Evolutionary conservation across 2,329 filamentous ascomycete species (phyloP), one percentile per base, ranked within the genome.

Genomic region (Aspergillus aculeatinus): DNA sequence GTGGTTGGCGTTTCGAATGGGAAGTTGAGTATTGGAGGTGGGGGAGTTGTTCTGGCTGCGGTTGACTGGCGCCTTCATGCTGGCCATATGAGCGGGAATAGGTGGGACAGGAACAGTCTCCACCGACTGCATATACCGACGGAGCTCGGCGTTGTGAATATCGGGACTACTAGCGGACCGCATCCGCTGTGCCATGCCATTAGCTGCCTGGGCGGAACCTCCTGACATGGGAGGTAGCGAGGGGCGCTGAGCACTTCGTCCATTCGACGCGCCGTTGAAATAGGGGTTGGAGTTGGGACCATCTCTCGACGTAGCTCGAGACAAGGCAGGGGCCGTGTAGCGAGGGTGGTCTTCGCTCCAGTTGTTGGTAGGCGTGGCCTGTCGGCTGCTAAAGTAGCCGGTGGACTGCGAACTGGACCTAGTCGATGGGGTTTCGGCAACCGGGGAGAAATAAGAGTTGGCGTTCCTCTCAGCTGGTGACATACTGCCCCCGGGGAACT

Each of bases 391-490:
- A 1, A 87, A 86, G 69, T 92, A 96, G 72, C 92, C 88, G 50
- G 87, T 86, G 47, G 80, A 81, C 63, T 81, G 79, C 42, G 80
- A 81, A 63, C 78, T 81, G 14, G 79, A 81, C 58, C 80, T 71
- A 19, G 79, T 77, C 4, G 90, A 92, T 5, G 90, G 71, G 12
- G 79, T 76, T 60, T 97, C 93, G 35, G 83, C 85, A 2, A 89
- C 84, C 0, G 95, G 95, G 0, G 94, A 98, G 76, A 99, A 99
- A 77, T 97, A 98, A 3, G 93, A 97, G 60, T 92, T 91, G n/a
- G 82, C 85, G 39, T 80, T 81, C 55, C 85, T 82, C 21, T 85
- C 81, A 27, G 82, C 80, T 1, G 91, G 89, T 14, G 89, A 91
- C 55, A 79, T 75, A 58, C 74, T 76, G 27, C 75, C 76, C 57